Base-by-base conservation (phyloP, 352 stramenopile genomes). In the Phytophthora pistaciae region DNA sequence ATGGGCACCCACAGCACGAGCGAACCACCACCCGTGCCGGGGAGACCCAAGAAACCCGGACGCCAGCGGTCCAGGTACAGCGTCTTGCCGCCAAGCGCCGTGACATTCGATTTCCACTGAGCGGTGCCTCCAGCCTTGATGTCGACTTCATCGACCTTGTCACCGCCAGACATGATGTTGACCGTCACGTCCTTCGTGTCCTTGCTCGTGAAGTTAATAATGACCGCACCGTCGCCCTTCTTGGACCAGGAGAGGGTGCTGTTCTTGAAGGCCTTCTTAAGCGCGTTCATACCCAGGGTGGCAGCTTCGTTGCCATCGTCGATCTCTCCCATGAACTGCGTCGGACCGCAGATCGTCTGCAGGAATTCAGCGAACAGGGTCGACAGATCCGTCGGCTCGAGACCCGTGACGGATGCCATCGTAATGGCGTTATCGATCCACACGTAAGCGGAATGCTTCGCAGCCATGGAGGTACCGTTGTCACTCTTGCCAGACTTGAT, bases 11-110 rank as follows among this genome's bases (percentile, higher is more conserved):
- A 91, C 16, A 87, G 16, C 7, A 89, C 56, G 0, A 92, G 66
- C 48, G 85, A 93, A 20, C 85, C 85, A 52, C 85, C 85, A 5
- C 80, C 83, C 0, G 82, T 89, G 5, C 80, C 79, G 20, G 84
- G 82, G n/a, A 93, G 66, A 27, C 83, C 79, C 10, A 90, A 64
- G 52, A 90, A 70, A 31, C 81, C 82, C 3, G 80, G 75, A 21
- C 83, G 83, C 80, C 82, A 91, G 33, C 83, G 85, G 61, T 91
- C 83, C 50, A 91, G 21, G 68, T 91, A 93, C 58, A 91, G 20
- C 10, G 85, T 93, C 72, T 91, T 93, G 48, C 83, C 78, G 42
- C 79, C 64, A n/a, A 88, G 74, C 0, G 57, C 64, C 9, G 64
- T 65, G n/a, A 85, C 66, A 8, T 42, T 77, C 31, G 75, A 77